A percentile compares a stretch with the other conserved stretches of the same genome.
Evolutionary conservation across 495 filamentous ascomycete species (phyloP).

Genomic region (Xylaria palmicola): DNA sequence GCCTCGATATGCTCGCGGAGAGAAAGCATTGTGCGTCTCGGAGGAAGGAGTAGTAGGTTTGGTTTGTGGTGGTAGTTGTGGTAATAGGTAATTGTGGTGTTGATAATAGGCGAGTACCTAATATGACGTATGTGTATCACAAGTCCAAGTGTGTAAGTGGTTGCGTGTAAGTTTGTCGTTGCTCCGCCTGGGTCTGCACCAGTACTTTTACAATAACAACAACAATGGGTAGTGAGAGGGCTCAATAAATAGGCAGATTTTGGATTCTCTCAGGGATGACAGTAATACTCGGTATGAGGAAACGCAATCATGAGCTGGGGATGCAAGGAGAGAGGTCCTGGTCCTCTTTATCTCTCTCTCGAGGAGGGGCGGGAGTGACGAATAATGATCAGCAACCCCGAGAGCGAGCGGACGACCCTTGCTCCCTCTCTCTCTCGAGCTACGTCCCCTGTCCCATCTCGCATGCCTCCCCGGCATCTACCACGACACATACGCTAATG

Average conservation of each 20-base stretch:
- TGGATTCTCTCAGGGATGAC: no score
- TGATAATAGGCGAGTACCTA: not conserved
- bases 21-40: slow-evolving; percentile 6
- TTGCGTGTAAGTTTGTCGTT: no score
- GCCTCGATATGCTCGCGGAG: slow-evolving; percentile 10
- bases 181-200: no score
- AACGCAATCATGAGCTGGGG: no score
- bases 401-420: not conserved
- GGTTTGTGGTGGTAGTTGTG: not conserved
- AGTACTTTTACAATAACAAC: no score
- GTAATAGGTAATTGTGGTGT: not conserved
- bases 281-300: no score
- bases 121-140: not conserved
- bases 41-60: not conserved
- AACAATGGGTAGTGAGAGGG: no score
- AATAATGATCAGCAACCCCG: slow-evolving; percentile 7
- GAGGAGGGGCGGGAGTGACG: slow-evolving; percentile 6
- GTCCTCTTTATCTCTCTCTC: slow-evolving; percentile 9
- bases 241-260: no score
- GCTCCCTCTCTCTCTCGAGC: not conserved
- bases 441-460: slow-evolving; percentile 6
- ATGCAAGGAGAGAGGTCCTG: not conserved
- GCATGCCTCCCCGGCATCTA: slow-evolving; percentile 9
- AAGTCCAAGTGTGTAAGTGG: no score
- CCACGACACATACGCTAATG: not conserved